phyloP scores from a whole-genome alignment of 257 asterid species.

The Buddleja alternifolia region DNA sequence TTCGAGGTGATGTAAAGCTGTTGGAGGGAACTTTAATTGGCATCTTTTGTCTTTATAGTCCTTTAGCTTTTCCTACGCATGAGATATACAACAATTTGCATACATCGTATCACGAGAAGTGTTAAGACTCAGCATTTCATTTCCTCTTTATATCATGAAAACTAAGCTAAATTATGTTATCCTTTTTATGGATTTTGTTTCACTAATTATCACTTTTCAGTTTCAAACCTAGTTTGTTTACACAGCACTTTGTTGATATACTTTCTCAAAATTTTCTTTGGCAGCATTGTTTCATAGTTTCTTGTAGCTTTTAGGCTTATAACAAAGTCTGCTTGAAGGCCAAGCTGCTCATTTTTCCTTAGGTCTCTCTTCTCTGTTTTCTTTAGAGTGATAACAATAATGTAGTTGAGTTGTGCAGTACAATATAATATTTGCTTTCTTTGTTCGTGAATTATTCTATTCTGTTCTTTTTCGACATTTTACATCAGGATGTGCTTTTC shows the following conservation, averaged over 20 bases:
- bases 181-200: too few species aligned
- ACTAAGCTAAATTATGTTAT: too few species aligned
- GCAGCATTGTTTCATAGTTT: not conserved
- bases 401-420: not conserved
- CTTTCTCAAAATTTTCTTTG: not conserved
- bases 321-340: constrained; percentile 5
- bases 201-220: too few species aligned
- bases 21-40: not conserved
- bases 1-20: not conserved
- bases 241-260: too few species aligned
- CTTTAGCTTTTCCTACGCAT: not conserved
- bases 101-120: too few species aligned
- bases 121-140: not conserved
- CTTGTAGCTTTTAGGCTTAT: not conserved
- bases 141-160: not conserved
- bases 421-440: not conserved
- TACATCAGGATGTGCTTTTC: constrained; percentile 10
- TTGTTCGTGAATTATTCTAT: not conserved
- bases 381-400: not conserved
- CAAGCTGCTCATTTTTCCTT: not conserved
- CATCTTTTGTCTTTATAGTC: not conserved
- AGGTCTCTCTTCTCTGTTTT: not conserved
- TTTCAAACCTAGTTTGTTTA: too few species aligned
- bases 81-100: not conserved
- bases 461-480: not conserved